Evolutionary conservation across 768 basidiomycete species (phyloP).

Genomic region (Pilatotrama ljubarskyi): DNA sequence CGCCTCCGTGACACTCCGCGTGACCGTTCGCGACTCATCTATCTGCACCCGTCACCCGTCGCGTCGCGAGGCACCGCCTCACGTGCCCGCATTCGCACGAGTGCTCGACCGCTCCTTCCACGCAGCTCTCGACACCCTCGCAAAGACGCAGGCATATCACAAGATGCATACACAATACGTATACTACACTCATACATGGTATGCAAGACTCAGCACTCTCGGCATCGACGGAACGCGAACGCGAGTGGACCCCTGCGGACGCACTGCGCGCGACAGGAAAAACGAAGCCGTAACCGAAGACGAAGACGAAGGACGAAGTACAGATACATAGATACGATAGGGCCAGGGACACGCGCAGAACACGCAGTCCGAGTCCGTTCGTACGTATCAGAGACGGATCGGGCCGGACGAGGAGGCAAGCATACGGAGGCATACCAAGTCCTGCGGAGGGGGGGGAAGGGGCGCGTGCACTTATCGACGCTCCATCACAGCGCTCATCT

Average conservation of each 20-base stretch:
- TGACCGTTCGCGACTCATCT: constrained; percentile 16
- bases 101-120: too few relatives aligned
- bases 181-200: constrained; percentile 14
- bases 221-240: background rate
- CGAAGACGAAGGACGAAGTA: background rate
- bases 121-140: too few relatives aligned
- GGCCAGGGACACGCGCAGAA: background rate
- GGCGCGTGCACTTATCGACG: too few relatives aligned
- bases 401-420: constrained; percentile 1
- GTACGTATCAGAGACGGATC: background rate
- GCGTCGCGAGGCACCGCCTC: background rate
- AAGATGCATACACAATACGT: constrained; percentile 6
- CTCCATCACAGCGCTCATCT: too few relatives aligned
- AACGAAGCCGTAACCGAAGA: background rate
- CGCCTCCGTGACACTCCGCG: background rate
- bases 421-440: constrained; percentile 4
- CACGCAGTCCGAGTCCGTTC: background rate
- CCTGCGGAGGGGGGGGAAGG: background rate
- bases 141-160: background rate
- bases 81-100: background rate
- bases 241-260: background rate
- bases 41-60: constrained; percentile 6
- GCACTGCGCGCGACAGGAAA: background rate
- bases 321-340: background rate
- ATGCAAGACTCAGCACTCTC: constrained; percentile 8